Conservation (phyloP, 371 early-diverging fungal genomes). For the Rhizopus arrhizus region DNA sequence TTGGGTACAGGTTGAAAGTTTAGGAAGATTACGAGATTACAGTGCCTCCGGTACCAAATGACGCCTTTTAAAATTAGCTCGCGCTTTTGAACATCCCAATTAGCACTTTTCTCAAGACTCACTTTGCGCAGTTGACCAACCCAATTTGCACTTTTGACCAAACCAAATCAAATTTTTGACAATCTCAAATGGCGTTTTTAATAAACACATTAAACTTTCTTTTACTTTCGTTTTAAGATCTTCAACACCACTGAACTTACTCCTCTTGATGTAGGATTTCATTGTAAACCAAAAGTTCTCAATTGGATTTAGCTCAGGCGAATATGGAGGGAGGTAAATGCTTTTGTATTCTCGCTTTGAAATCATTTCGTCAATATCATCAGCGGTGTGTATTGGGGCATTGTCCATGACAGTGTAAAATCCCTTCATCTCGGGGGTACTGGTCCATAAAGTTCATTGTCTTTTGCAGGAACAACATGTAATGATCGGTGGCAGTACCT, state of each 20-base stretch:
- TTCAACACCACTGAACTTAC: conserved; percentile 2
- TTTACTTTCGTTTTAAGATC: not conserved
- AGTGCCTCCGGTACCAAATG: conserved; percentile 15
- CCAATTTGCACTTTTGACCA: conserved; percentile 14
- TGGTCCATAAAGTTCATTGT: conserved; percentile 6
- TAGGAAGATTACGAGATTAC: not conserved
- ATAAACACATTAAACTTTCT: conserved; percentile 2
- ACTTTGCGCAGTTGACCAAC: conserved; percentile 8
- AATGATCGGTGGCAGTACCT: conserved; percentile 6
- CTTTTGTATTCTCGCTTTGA: conserved; percentile 7
- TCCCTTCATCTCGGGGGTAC: conserved; percentile 5
- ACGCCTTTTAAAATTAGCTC: conserved; percentile 15
- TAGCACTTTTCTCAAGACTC: conserved; percentile 7
- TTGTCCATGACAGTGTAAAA: conserved; percentile 17
- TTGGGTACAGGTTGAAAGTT: too few species aligned
- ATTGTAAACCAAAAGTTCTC: conserved; percentile 9
- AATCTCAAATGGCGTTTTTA: conserved; percentile 7
- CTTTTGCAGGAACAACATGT: not conserved
- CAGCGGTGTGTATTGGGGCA: conserved; percentile 15
- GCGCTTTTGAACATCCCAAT: conserved; percentile 19
- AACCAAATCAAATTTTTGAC: conserved; percentile 5
- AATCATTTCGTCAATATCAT: conserved; percentile 3
- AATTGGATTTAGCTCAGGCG: conserved; percentile 16
- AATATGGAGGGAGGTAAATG: conserved; percentile 14
- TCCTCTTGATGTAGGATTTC: conserved; percentile 6